phyloP scores from a whole-genome alignment of 495 filamentous ascomycete genomes.

The Talaromyces borbonicus region DNA sequence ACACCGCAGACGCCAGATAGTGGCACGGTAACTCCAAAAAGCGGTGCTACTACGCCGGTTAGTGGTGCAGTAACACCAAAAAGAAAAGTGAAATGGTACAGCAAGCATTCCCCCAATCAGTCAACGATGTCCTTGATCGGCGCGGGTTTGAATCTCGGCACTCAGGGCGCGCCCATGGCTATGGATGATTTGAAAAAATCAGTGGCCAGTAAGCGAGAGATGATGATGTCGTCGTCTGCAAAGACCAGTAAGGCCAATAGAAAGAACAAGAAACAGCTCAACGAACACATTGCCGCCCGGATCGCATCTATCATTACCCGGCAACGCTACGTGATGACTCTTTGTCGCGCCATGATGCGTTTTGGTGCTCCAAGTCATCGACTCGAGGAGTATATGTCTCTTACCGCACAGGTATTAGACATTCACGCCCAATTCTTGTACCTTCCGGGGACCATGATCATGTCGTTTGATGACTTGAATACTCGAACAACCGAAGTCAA shows the following conservation, averaged over 20 bases:
- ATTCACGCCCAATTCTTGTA: slow-evolving; percentile 89
- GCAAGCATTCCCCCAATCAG: slow-evolving; percentile 38
- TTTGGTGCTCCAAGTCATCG: slow-evolving; percentile 73
- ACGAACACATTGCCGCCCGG: slow-evolving; percentile 76
- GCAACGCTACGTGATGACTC: slow-evolving; percentile 76
- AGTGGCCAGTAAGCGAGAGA: slow-evolving; percentile 19
- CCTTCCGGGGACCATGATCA: slow-evolving; percentile 89
- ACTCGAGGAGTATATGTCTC: slow-evolving; percentile 81
- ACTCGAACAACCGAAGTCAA: slow-evolving; percentile 92
- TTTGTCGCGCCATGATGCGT: slow-evolving; percentile 81
- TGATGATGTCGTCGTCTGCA: slow-evolving; percentile 10
- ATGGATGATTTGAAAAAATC: slow-evolving; percentile 19
- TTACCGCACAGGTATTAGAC: slow-evolving; percentile 79
- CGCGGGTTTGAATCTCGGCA: slow-evolving; percentile 41
- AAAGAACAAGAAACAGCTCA: slow-evolving; percentile 40
- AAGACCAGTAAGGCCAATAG: slow-evolving; percentile 19
- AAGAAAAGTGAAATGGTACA: slow-evolving; percentile 57
- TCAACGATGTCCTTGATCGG: slow-evolving; percentile 34
- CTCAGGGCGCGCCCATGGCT: slow-evolving; percentile 22
- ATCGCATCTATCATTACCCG: slow-evolving; percentile 79
- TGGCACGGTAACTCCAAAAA: slow-evolving; percentile 26
- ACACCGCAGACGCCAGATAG: slow-evolving; percentile 29
- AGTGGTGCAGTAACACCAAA: slow-evolving; percentile 42
- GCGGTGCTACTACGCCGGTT: slow-evolving; percentile 12
- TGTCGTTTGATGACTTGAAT: slow-evolving; percentile 82